Evolutionary conservation across 1,139 yeast genomes (phyloP).

Genomic region (Taphrina betulina): DNA sequence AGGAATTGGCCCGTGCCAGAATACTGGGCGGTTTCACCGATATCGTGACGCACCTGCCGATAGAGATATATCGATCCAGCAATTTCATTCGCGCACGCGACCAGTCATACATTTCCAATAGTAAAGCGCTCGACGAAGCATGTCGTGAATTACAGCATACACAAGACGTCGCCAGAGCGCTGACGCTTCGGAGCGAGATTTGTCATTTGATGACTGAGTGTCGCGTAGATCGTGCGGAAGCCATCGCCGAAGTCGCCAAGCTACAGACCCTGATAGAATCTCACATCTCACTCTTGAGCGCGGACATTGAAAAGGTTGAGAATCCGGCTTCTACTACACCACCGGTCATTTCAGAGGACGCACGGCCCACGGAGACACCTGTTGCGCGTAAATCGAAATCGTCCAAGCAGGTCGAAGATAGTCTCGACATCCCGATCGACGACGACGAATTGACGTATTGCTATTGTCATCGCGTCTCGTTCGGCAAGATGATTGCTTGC

Average conservation of each 20-base stretch:
- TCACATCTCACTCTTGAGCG: neutral
- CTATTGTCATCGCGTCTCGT: conserved; percentile 78
- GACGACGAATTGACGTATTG: conserved; percentile 55
- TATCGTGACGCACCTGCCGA: conserved; percentile 21
- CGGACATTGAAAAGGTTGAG: conserved; percentile 7
- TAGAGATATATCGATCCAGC: conserved; percentile 26
- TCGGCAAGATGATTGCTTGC: conserved; percentile 93
- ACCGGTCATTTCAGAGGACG: neutral
- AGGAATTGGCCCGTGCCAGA: conserved; percentile 1
- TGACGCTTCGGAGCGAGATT: neutral
- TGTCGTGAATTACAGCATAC: conserved; percentile 16
- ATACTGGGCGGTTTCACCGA: conserved; percentile 7
- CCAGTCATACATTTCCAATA: neutral
- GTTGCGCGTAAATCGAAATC: neutral
- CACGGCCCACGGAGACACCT: neutral
- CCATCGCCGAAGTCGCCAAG: conserved; percentile 16
- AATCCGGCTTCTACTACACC: conserved; percentile 1
- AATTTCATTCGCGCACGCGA: conserved; percentile 14
- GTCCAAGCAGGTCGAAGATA: neutral
- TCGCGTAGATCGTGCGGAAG: conserved; percentile 17
- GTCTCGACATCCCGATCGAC: conserved; percentile 26
- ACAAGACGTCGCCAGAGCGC: neutral
- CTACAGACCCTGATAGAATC: conserved; percentile 16
- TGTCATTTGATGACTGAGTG: conserved; percentile 6
- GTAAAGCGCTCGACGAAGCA: neutral